phyloP scores from a whole-genome alignment of 495 filamentous ascomycete genomes.

The Alectoria sarmentosa region DNA sequence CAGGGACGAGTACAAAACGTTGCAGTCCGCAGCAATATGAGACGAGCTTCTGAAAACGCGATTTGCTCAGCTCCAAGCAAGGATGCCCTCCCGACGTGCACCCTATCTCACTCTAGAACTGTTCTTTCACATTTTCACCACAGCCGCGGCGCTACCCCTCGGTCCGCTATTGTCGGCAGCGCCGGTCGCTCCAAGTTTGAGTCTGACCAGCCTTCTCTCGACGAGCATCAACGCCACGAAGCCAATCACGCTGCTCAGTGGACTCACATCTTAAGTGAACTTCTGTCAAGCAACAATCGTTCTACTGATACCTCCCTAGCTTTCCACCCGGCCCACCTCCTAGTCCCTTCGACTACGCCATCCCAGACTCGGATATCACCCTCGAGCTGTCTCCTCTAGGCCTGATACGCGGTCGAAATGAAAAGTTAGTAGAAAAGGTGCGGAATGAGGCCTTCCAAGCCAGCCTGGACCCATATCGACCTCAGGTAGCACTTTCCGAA shows the following conservation, averaged over 20 bases:
- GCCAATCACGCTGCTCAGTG: not conserved
- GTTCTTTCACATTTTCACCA: not conserved
- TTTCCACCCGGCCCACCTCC: not conserved
- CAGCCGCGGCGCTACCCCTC: not conserved
- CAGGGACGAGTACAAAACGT: not conserved
- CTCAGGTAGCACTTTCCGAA: not conserved
- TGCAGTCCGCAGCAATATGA: not conserved
- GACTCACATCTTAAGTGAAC: not conserved
- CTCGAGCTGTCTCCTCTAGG: not conserved
- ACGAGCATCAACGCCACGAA: not conserved
- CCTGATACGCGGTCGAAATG: not conserved
- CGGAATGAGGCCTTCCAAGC: not conserved
- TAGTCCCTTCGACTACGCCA: not conserved
- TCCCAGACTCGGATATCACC: not conserved
- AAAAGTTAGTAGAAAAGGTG: not conserved
- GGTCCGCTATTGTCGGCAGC: not conserved
- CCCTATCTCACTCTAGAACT: not conserved
- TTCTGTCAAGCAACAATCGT: not conserved
- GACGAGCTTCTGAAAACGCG: not conserved
- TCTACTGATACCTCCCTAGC: not conserved
- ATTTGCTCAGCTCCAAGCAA: not conserved
- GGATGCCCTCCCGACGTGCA: not conserved
- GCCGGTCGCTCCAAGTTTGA: not conserved
- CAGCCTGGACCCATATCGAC: not conserved
- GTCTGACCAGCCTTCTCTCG: not conserved